Conservation (phyloP, 177 flowering plant species). For the Telopea speciosissima region DNA sequence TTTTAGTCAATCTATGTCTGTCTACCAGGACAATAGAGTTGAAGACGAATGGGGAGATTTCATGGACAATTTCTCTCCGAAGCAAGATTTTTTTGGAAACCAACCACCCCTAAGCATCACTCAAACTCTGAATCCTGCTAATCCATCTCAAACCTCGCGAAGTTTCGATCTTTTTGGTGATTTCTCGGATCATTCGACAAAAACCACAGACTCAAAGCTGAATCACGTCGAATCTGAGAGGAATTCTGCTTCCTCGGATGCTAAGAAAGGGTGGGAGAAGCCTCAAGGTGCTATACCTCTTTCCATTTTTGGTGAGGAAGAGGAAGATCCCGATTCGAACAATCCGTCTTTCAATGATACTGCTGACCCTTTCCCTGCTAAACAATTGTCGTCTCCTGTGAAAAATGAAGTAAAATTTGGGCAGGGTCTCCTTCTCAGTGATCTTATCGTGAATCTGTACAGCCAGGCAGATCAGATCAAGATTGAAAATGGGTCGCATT, state of each 20-base stretch:
- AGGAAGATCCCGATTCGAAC: slow-evolving; percentile 22
- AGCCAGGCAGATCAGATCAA: slow-evolving; percentile 25
- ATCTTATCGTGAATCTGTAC: slow-evolving; percentile 38
- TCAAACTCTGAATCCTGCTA: slow-evolving; percentile 10
- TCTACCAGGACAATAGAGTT: neutral
- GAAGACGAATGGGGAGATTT: slow-evolving; percentile 73
- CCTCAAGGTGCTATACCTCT: slow-evolving; percentile 64
- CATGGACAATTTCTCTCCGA: slow-evolving; percentile 21
- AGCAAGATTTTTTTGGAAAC: slow-evolving; percentile 12
- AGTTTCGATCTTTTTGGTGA: slow-evolving; percentile 12
- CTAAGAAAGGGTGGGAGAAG: slow-evolving; percentile 33
- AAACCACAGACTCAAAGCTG: neutral
- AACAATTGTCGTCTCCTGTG: slow-evolving; percentile 3
- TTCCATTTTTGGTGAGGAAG: slow-evolving; percentile 61
- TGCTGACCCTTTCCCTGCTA: slow-evolving; percentile 8
- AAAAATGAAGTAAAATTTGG: slow-evolving; percentile 16
- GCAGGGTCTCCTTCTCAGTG: slow-evolving; percentile 26
- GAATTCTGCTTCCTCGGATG: neutral
- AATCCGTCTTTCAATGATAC: slow-evolving; percentile 8
- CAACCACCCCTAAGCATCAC: slow-evolving; percentile 9
- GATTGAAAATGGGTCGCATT: slow-evolving; percentile 18
- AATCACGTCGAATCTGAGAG: slow-evolving; percentile 4
- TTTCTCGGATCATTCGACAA: slow-evolving; percentile 7
- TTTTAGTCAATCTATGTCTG: neutral
- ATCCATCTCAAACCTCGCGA: neutral